Evolutionary conservation across 2,329 filamentous ascomycete species (phyloP), one percentile per base, ranked within the genome.

Genomic region (Alternaria viburni): DNA sequence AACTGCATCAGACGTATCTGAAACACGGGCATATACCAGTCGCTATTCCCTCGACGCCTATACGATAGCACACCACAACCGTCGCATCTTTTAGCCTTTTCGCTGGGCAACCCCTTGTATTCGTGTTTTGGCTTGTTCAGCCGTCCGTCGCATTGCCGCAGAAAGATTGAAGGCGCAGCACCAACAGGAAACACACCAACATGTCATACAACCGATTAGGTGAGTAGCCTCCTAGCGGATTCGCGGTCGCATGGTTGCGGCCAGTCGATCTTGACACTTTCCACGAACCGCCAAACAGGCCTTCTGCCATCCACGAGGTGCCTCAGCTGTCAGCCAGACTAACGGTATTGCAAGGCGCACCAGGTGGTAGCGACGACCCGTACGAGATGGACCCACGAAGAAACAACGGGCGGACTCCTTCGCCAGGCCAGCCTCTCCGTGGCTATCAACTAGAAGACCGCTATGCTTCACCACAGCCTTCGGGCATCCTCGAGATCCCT

Each of bases 401-500:
- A 69, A 74, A 78, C 55, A 57, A 57, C 19, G 79, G 79, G 75
- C 77, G 84, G 78, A 88, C 91, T 60, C 92, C 92, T 57, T 96
- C 93, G 50, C 92, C 93, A 32, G 90, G 89, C 52, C 90, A 92
- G 69, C 91, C 91, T 26, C 82, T 91, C 15, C 88, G 90, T 71
- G 88, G 90, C 69, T 97, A 97, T 79, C 92, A 96, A 77, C 86
- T 96, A 50, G 90, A 96, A 47, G 92, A 97, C 79, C 88, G 89
- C 69, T 94, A 93, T 77, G 85, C 63, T 77, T 84, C 65, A 65
- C 77, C 61, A 15, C 73, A 80, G 51, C 89, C 89, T 64, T 47
- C 62, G 51, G 55, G 58, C 52, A 47, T 65, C 6, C 83, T 94
- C 54, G 88, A 92, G 69, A 92, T 93, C 77, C 91, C 90, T 62